A percentile compares a stretch with the other conserved stretches of the same genome.
These are phyloP conservation scores for Lactarius hengduanensis DNA, from an alignment of 768 basidiomycete species.

Conservation along the genomic window DNA sequence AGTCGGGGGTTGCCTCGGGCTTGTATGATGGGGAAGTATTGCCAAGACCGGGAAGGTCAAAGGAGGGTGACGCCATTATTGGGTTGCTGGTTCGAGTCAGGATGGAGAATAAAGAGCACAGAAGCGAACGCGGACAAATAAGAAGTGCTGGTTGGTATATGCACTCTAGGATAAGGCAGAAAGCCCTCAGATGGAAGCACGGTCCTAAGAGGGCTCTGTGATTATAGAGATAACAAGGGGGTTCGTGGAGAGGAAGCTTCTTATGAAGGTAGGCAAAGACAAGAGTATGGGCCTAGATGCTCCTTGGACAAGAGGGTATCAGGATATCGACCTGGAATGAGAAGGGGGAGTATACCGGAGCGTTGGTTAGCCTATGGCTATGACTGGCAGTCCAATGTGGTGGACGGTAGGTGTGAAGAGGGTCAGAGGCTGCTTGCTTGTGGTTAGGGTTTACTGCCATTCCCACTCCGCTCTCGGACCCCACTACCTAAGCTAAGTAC, in stretches of 20 bases:
- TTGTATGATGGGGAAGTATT: constrained; percentile 9
- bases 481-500: neutral
- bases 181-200: neutral
- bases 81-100: neutral
- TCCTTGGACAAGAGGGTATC: neutral
- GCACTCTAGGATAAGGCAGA: neutral
- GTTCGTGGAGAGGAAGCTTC: neutral
- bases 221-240: neutral
- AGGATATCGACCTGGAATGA: neutral
- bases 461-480: neutral
- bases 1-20: constrained; percentile 11
- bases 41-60: neutral
- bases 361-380: neutral
- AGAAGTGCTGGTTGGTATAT: neutral
- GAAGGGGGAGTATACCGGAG: neutral
- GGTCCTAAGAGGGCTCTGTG: neutral
- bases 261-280: neutral
- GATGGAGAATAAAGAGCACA: neutral
- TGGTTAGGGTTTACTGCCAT: neutral
- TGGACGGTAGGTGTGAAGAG: neutral
- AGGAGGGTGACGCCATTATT: constrained; percentile 11
- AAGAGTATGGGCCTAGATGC: neutral
- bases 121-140: neutral
- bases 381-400: no score
- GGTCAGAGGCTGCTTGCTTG: neutral